These are phyloP conservation scores for Carex parvula DNA, from an alignment of 176 grass and related monocot species.

Conservation along the genomic window DNA sequence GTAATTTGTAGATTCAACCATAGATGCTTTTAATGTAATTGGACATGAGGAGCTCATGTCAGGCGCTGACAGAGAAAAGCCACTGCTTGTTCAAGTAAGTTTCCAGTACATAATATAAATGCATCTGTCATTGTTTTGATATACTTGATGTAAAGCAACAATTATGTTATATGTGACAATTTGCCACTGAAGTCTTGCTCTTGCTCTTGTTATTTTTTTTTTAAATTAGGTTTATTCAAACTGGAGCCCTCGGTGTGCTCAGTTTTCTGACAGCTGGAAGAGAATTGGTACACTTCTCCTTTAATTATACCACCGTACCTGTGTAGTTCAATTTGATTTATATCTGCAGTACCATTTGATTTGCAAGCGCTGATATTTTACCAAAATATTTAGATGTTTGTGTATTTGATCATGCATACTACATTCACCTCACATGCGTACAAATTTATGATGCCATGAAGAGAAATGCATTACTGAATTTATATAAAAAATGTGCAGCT, in stretches of 20 bases:
- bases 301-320: background rate
- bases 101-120: background rate
- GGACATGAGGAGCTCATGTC: conserved; percentile 46
- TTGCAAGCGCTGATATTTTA: background rate
- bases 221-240: conserved; percentile 80
- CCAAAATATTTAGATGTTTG: background rate
- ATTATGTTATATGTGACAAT: background rate
- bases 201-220: conserved; percentile 17
- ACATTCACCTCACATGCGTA: background rate
- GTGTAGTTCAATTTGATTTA: background rate
- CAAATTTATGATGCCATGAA: background rate
- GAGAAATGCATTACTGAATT: background rate
- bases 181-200: background rate
- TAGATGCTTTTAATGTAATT: conserved; percentile 54
- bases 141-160: background rate
- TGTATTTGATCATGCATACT: background rate
- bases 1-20: conserved; percentile 40
- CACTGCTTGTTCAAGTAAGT: conserved; percentile 74
- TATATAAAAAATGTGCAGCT: conserved; percentile 41
- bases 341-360: background rate
- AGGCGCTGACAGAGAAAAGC: conserved; percentile 50
- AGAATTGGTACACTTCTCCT: conserved; percentile 57
- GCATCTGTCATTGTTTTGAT: conserved; percentile 10
- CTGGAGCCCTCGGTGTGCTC: conserved; percentile 68
- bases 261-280: conserved; percentile 75